Conservation (phyloP, 2,329 filamentous ascomycete species). For the Albifimbria verrucaria region DNA sequence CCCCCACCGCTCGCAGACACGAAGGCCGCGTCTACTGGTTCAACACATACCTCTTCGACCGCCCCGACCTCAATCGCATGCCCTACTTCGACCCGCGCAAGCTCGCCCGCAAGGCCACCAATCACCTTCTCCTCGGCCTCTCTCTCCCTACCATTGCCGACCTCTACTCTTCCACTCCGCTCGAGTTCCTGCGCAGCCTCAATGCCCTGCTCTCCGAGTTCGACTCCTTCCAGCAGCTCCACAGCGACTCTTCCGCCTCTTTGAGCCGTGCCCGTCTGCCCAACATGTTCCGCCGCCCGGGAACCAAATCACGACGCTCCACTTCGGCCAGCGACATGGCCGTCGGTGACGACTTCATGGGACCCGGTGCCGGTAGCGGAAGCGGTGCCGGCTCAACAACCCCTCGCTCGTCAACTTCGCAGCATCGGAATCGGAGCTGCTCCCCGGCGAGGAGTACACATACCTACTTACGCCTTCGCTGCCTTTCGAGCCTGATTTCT, state of each 20-base stretch:
- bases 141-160: constrained; percentile 89
- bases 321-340: constrained; percentile 44
- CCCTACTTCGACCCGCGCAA: constrained; percentile 83
- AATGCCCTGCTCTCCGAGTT: constrained; percentile 87
- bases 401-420: constrained; percentile 53
- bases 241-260: constrained; percentile 73
- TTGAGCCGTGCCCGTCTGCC: constrained; percentile 76
- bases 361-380: constrained; percentile 22
- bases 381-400: constrained; percentile 21
- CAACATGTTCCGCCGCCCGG: constrained; percentile 74
- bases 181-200: constrained; percentile 84
- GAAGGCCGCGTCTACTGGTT: constrained; percentile 97
- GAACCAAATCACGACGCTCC: constrained; percentile 54
- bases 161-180: constrained; percentile 72
- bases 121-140: constrained; percentile 88
- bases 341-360: constrained; percentile 26
- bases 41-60: constrained; percentile 91
- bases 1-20: constrained; percentile 66
- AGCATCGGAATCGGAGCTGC: constrained; percentile 60
- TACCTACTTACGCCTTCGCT: constrained; percentile 87
- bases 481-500: constrained; percentile 96
- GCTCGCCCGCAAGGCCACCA: constrained; percentile 84
- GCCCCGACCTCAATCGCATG: constrained; percentile 73
- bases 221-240: constrained; percentile 86
- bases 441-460: constrained; percentile 82